Conservation (phyloP, 2,329 filamentous ascomycete genomes). For the Colletotrichum endophyticum region DNA sequence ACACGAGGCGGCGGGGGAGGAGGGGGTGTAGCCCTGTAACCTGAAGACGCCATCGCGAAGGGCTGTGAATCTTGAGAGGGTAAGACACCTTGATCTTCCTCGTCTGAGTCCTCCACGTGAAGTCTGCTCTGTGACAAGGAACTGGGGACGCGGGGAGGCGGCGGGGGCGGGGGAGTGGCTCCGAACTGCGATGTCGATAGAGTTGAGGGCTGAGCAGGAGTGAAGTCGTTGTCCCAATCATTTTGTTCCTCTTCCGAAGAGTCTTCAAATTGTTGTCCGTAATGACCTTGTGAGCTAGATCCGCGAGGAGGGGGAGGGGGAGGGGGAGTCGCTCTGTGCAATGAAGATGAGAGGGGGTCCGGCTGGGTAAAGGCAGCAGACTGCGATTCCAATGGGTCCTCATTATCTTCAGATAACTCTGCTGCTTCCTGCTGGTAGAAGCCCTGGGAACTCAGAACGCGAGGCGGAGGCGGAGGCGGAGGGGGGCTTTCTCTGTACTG, state of each 20-base stretch:
- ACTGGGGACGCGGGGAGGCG: neutral
- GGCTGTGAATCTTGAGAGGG: neutral
- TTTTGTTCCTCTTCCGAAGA: neutral
- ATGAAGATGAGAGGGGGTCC: neutral
- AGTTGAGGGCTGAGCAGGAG: neutral
- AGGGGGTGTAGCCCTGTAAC: neutral
- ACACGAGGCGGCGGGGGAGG: neutral
- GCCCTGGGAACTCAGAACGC: neutral
- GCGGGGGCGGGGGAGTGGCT: neutral
- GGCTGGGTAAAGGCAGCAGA: neutral
- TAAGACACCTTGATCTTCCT: constrained; percentile 9
- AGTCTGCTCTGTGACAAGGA: neutral
- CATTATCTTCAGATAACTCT: neutral
- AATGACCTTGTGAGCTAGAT: neutral
- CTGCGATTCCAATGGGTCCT: neutral
- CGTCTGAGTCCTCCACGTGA: neutral
- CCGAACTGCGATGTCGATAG: neutral
- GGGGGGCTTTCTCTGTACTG: neutral
- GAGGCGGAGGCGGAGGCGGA: neutral
- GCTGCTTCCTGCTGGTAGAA: neutral
- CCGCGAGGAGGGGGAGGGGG: neutral
- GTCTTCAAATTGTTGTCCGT: neutral
- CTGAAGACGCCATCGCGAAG: neutral
- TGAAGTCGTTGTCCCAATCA: neutral
- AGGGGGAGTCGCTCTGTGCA: neutral